Percentiles rank a stretch among this genome's conserved stretches.
phyloP scores from a whole-genome alignment of 306 rosid genomes.

The Psophocarpus tetragonolobus region DNA sequence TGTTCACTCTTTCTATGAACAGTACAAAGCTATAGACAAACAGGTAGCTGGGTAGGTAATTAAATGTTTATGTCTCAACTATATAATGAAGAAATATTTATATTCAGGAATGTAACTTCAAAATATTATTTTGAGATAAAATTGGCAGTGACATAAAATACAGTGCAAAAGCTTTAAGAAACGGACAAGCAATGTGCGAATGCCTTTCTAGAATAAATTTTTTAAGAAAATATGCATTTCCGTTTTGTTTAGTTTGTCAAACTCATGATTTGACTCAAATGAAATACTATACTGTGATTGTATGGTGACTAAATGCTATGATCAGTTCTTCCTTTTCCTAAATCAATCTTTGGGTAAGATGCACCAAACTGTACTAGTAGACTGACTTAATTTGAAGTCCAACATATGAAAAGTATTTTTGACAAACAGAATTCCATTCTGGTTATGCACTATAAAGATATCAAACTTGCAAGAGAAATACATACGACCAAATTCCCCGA shows the following conservation, averaged over 20 bases:
- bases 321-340: too few relatives aligned
- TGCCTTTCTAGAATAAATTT: too few relatives aligned
- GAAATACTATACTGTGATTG: too few relatives aligned
- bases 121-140: not conserved
- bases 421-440: slow-evolving; percentile 30
- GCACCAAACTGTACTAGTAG: not conserved
- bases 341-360: too few relatives aligned
- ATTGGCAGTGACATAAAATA: not conserved
- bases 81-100: slow-evolving; percentile 14
- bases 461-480: slow-evolving; percentile 47
- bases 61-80: slow-evolving; percentile 17
- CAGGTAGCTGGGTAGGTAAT: not conserved
- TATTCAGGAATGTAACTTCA: slow-evolving; percentile 17
- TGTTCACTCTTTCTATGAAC: slow-evolving; percentile 13
- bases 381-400: slow-evolving; percentile 25
- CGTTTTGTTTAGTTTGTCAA: too few relatives aligned
- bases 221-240: too few relatives aligned
- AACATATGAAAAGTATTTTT: slow-evolving; percentile 23
- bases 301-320: too few relatives aligned
- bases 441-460: slow-evolving; percentile 32
- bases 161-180: too few relatives aligned
- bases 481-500: slow-evolving; percentile 96
- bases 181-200: too few relatives aligned
- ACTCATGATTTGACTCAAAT: too few relatives aligned
- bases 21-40: slow-evolving; percentile 9